These are phyloP conservation scores for Zasmidium citrigriseum DNA, from an alignment of 2,329 filamentous ascomycete species.

Conservation along the genomic window DNA sequence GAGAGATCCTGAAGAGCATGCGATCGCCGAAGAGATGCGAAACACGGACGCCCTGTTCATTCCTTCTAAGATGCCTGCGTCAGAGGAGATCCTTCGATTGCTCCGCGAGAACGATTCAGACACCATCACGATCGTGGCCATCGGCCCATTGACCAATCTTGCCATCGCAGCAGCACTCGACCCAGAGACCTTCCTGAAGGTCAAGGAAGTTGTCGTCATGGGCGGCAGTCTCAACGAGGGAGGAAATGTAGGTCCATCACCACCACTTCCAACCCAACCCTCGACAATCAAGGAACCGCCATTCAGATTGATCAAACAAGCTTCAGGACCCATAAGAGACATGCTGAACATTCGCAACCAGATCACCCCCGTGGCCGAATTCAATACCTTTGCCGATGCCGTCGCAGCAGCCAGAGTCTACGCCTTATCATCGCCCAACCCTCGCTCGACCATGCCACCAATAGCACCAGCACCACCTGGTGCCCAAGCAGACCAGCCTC, in stretches of 20 bases:
- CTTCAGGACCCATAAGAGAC: constrained; percentile 34
- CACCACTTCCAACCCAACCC: constrained; percentile 5
- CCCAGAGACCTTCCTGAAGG: constrained; percentile 82
- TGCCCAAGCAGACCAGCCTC: constrained; percentile 26
- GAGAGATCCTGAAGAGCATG: constrained; percentile 32
- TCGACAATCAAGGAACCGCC: constrained; percentile 31
- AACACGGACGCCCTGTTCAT: constrained; percentile 61
- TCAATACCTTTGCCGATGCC: constrained; percentile 88
- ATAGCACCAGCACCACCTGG: constrained; percentile 46
- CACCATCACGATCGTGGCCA: constrained; percentile 84
- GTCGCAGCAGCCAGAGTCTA: constrained; percentile 51
- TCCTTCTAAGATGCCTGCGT: constrained; percentile 70
- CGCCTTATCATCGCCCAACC: constrained; percentile 56
- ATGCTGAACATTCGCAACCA: constrained; percentile 36
- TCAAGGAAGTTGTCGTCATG: constrained; percentile 94
- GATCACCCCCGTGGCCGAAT: constrained; percentile 80
- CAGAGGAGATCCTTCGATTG: constrained; percentile 86
- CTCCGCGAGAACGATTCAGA: constrained; percentile 78
- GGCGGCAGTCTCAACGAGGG: constrained; percentile 77
- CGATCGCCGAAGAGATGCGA: constrained; percentile 39
- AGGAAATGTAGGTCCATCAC: constrained; percentile 64
- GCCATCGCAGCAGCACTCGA: constrained; percentile 87
- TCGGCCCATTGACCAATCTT: constrained; percentile 92
- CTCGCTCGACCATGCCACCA: constrained; percentile 78
- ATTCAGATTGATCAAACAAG: constrained; percentile 42